Conservation (phyloP, 768 basidiomycete genomes). For the Amanita jacksonii region DNA sequence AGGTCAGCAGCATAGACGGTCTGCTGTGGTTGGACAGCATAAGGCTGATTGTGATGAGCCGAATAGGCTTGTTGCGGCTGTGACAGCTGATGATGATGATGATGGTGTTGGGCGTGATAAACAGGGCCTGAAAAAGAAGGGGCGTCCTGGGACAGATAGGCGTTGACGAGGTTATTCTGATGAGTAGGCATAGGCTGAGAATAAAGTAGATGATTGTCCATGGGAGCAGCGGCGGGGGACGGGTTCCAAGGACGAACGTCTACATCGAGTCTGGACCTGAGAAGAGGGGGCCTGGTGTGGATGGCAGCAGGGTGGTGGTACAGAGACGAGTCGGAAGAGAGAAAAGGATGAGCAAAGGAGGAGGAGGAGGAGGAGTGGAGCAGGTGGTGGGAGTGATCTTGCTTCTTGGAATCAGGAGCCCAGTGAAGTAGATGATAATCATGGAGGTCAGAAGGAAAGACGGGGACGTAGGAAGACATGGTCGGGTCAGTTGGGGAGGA, state of each 20-base stretch:
- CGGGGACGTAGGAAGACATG: slow-evolving; percentile 1
- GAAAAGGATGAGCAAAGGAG: slow-evolving; percentile 1
- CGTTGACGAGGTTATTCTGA: slow-evolving; percentile 10
- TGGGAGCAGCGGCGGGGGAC: too few relatives aligned
- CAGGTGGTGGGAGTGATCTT: slow-evolving; percentile 6
- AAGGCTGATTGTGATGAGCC: slow-evolving; percentile 2
- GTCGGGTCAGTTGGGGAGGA: slow-evolving; percentile 17
- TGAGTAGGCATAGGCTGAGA: slow-evolving; percentile 12
- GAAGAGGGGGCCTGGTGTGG: slow-evolving; percentile 12
- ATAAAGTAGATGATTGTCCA: background rate
- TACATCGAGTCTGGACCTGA: slow-evolving; percentile 8
- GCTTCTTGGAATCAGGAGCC: slow-evolving; percentile 12
- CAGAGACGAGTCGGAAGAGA: background rate
- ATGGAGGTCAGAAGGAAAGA: background rate
- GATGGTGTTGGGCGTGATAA: slow-evolving; percentile 7
- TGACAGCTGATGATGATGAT: slow-evolving; percentile 13
- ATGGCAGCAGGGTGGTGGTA: slow-evolving; percentile 15
- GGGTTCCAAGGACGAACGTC: slow-evolving; percentile 8
- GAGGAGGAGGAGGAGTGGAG: slow-evolving; percentile 11
- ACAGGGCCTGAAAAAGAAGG: slow-evolving; percentile 7
- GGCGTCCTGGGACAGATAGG: slow-evolving; percentile 12
- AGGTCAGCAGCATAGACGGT: background rate
- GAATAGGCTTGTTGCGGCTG: slow-evolving; percentile 7
- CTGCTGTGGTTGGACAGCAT: slow-evolving; percentile 1
- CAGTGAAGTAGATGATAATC: slow-evolving; percentile 10